Base-by-base conservation (phyloP, 208 protist species). In the Trypanosoma melophagium region DNA sequence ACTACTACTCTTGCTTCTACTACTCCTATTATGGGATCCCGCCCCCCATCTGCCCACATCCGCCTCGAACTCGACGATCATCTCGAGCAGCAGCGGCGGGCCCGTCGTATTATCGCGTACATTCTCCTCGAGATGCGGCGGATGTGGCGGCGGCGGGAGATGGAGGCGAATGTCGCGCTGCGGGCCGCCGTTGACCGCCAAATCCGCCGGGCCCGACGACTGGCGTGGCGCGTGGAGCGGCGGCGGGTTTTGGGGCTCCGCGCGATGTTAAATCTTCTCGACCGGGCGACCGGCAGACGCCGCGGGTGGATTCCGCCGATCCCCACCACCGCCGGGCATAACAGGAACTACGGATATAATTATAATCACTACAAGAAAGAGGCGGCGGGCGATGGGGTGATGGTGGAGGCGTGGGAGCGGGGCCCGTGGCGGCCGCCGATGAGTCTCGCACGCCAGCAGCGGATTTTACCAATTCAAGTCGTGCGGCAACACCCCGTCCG, bases 81-180 rank as follows among this genome's bases (percentile, higher is more conserved):
- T 38, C 69, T 93, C 16, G 84, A 84, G 25, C 85, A 95, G 65
- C 87, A 95, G 71, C 77, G 86, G 71, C 84, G 90, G 50, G 81
- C 87, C 28, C 89, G 93, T 61, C 75, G 84, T 35, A 55, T 95
- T 35, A 64, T 95, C n/a, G 72, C 77, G 17, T 72, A 80, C 35
- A 77, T 95, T 55, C 71, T 95, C 19, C 69, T 65, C 2, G 79
- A 93, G 49, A 93, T 93, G 87, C 75, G 81, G 47, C 49, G 71
- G 7, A 71, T 95, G 73, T 95, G 90, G 87, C 52, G 67, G 21
- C 58, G 60, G 17, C 83, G 90, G 52, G 57, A 85, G 64, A 56
- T 80, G 12, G 71, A 86, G 55, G 71, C 54, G 17, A 70, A 81
- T 40, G 71, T 79, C 22, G 72, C 76, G 8, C 62, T 78, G n/a